Base-by-base conservation (phyloP, 2,329 filamentous ascomycete genomes). In the Stachybotrys elegans region DNA sequence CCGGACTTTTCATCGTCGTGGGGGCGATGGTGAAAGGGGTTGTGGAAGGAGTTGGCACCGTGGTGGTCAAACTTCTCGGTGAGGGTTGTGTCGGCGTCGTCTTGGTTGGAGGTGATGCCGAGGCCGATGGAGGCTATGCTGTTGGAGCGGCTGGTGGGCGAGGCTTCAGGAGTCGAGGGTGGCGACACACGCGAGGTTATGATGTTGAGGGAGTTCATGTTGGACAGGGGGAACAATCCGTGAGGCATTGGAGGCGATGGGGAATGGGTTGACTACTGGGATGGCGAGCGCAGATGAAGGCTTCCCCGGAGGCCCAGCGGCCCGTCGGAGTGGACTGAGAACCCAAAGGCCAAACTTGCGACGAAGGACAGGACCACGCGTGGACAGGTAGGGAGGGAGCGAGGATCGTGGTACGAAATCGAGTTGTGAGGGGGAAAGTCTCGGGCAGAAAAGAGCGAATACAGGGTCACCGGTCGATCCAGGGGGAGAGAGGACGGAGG, bases 171-270 rank as follows among this genome's bases (percentile, higher is more conserved):
- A 55, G 72, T 80, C 47, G 78, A 68, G 43, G 79, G 66, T 53
- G 80, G 78, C 56, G 81, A 82, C 64, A 91, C 87, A 71, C 86
- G 84, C 65, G 88, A 83, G 60, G 89, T 93, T 66, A 96, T 81
- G 66, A 95, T 88, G 72, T 93, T 95, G 74, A 95, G 76, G 59
- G 91, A 95, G 83, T 96, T 96, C 92, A 96, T 96, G 71, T 78
- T 87, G 74, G 68, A 67, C 57, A 61, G 56, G 57, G 65, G 64
- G 58, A 65, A 66, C 65, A 68, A 74, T 76, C 79, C 79, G 83
- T 79, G 68, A 70, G 60, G 55, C 51, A 51, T 48, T 23, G 38
- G 31, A 34, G 36, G 20, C 2, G 16, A 22, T 14, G 31, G 12
- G 20, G 31, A 31, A 42, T n/a, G 19, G 9, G 38, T 25, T 17